These are phyloP conservation scores for Rhazya stricta DNA, from an alignment of 257 asterid genomes.

Conservation along the genomic window DNA sequence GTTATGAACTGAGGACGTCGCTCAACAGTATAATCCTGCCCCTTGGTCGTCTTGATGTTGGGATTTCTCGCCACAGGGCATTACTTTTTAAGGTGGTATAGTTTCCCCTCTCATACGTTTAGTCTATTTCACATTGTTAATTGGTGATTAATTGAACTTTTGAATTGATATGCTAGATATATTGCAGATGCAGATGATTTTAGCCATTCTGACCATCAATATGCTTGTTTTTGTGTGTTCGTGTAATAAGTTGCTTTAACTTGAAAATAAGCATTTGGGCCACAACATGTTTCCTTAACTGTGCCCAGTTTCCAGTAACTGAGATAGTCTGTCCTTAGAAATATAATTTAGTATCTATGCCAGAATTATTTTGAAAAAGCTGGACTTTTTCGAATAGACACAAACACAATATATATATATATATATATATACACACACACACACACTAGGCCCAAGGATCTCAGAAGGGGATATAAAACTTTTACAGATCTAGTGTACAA, in stretches of 20 bases:
- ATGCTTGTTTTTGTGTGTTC: not conserved
- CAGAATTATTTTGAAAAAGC: not conserved
- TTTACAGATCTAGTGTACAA: too few species aligned
- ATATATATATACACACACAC: too few species aligned
- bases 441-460: too few species aligned
- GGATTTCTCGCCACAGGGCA: constrained; percentile 98
- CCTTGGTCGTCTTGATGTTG: constrained; percentile 87
- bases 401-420: too few species aligned
- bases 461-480: too few species aligned
- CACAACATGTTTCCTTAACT: not conserved
- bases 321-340: not conserved
- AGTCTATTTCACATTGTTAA: constrained; percentile 7
- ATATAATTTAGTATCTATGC: not conserved
- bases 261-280: not conserved
- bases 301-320: not conserved
- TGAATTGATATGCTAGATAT: not conserved
- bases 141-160: not conserved
- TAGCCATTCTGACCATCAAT: not conserved
- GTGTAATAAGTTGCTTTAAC: not conserved
- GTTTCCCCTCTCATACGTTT: constrained; percentile 20
- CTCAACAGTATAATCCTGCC: constrained; percentile 61
- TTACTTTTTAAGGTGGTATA: constrained; percentile 84
- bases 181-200: not conserved
- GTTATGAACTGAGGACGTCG: constrained; percentile 48
- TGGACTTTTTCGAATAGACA: not conserved